Evolutionary conservation across 2,329 filamentous ascomycete species (phyloP), one percentile per base, ranked within the genome.

Genomic region (Arthrobotrys sphaeroides): DNA sequence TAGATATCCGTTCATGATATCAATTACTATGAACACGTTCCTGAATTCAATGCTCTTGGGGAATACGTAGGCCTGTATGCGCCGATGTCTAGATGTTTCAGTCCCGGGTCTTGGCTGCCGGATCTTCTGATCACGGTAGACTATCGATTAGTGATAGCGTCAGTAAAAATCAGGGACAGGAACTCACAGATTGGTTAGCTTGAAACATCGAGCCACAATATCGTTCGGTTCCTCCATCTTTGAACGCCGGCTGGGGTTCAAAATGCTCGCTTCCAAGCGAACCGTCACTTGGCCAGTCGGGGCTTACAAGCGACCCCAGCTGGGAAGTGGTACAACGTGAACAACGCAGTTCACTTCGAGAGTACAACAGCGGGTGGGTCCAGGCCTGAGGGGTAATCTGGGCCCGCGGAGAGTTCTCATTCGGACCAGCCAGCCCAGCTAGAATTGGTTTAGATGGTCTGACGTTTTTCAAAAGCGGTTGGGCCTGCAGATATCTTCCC

Each of bases 231-330:
- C 51, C 51, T 55, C 51, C 51, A 55, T 38, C 31, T 55, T 6
- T 38, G 28, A 18, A 24, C 51, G 51, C 42, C 33, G 42, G 26
- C 59, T 38, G 20, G 43, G 47, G 47, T 33, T 26, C 59, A 51
- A 38, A 64, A 64, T 36, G 18, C 59, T 64, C 43, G 59, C 43
- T 47, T 51, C 59, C 59, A 64, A 51, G 59, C 59, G 59, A 64
- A 43, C 59, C 59, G 59, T 55, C 28, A 31, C 31, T 55, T 55
- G 31, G 6, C 24, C 18, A 10, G 10, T 6, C 16, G 3, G n/a
- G 10, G 3, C 18, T 53, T 12, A 31, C 51, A 55, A 38, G 51
- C 28, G 31, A 13, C 12, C 51, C 28, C 9, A 36, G 28, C 9
- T 3, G 1, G 18, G 4, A 4, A 5, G 7, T 12, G 10, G 2